Evolutionary conservation across 1,284 basidiomycete genomes (phyloP).

Genomic region (Trametes hirsuta): DNA sequence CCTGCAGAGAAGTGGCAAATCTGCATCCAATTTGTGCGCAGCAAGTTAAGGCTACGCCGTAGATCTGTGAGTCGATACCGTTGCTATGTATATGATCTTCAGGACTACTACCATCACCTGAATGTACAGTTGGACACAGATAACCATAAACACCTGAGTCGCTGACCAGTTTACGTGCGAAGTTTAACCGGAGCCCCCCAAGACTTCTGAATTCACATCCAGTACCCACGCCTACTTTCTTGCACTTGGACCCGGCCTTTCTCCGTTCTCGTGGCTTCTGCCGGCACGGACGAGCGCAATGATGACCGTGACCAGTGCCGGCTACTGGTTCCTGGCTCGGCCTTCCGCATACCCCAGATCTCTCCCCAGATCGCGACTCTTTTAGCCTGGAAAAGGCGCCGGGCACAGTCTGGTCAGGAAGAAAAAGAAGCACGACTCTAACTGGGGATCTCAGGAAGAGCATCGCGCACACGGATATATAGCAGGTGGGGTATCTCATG

Average conservation of each 20-base stretch:
- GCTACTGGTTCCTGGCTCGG: conserved; percentile 17
- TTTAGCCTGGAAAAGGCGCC: conserved; percentile 13
- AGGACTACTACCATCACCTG: neutral
- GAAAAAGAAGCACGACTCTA: neutral
- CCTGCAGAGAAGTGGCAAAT: no score
- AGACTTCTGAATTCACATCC: neutral
- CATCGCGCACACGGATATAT: conserved; percentile 17
- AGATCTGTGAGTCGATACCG: no score
- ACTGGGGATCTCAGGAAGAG: neutral
- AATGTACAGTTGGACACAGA: no score
- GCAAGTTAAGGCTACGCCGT: no score
- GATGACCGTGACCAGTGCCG: conserved; percentile 1
- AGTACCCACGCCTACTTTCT: conserved; percentile 14
- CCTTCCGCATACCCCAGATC: conserved; percentile 34
- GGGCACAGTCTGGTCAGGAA: neutral
- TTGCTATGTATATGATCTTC: neutral
- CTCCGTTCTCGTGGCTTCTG: conserved; percentile 8
- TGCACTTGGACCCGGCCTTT: conserved; percentile 16
- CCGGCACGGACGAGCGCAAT: conserved; percentile 1
- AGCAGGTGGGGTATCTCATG: conserved; percentile 5
- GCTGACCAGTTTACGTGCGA: conserved; percentile 9
- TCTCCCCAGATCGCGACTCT: conserved; percentile 21
- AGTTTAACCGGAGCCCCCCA: conserved; percentile 11
- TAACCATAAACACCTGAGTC: no score
- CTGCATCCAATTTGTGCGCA: no score